Evolutionary conservation across 352 stramenopile species (phyloP).

Genomic region (Phytophthora tubulina): DNA sequence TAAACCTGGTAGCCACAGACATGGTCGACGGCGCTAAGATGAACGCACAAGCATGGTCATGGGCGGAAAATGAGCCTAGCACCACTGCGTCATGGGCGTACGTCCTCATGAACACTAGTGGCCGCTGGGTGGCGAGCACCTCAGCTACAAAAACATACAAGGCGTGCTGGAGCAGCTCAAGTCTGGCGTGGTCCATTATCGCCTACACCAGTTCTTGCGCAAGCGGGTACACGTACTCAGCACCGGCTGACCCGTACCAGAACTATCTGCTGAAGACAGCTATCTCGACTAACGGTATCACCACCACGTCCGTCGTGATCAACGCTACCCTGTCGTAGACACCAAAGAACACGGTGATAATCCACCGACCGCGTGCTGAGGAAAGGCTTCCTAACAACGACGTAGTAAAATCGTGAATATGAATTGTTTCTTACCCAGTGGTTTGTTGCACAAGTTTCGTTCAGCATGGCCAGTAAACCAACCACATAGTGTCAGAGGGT

Average conservation of each 20-base stretch:
- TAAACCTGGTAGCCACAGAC: conserved; percentile 62
- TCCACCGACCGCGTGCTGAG: background rate
- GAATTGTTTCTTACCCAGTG: background rate
- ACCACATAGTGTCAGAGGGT: background rate
- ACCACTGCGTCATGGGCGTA: conserved; percentile 34
- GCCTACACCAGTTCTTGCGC: conserved; percentile 36
- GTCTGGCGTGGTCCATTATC: conserved; percentile 51
- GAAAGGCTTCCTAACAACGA: too few species aligned
- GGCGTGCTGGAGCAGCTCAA: conserved; percentile 53
- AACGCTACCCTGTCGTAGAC: conserved; percentile 41
- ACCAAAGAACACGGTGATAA: background rate
- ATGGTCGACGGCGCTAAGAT: conserved; percentile 59
- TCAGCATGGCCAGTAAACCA: background rate
- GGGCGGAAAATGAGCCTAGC: conserved; percentile 55
- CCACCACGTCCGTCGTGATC: conserved; percentile 51
- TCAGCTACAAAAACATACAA: conserved; percentile 38
- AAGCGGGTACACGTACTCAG: conserved; percentile 38
- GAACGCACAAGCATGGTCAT: conserved; percentile 58
- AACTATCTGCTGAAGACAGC: conserved; percentile 56
- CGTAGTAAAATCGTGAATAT: too few species aligned
- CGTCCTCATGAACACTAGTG: conserved; percentile 46
- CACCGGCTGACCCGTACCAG: conserved; percentile 57
- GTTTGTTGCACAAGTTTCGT: background rate
- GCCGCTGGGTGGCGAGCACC: conserved; percentile 46
- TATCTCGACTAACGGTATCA: conserved; percentile 44